Conservation (phyloP, 2,329 filamentous ascomycete species). For the Spiromastix sp. region DNA sequence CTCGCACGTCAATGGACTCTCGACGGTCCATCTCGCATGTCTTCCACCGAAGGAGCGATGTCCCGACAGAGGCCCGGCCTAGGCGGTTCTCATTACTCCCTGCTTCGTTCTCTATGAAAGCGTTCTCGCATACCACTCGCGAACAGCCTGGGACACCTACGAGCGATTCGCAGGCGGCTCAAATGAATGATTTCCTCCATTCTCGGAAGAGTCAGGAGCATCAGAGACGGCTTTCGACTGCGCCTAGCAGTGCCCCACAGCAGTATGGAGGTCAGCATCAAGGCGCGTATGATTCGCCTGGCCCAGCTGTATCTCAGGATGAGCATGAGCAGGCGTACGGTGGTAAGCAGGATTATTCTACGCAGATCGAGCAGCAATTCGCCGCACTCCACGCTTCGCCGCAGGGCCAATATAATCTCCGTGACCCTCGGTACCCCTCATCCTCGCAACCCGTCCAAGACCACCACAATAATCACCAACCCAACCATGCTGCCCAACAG, state of each 20-base stretch:
- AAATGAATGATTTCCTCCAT: constrained; percentile 13
- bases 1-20: constrained; percentile 61
- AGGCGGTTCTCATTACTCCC: constrained; percentile 64
- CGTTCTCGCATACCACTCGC: constrained; percentile 50
- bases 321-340: constrained; percentile 15
- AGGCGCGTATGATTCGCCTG: too few relatives aligned
- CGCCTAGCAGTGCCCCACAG: constrained; percentile 12
- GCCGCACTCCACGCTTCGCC: constrained; percentile 27
- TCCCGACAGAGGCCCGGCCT: constrained; percentile 49
- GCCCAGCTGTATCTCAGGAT: too few relatives aligned
- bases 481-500: too few relatives aligned
- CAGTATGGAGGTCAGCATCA: constrained; percentile 8
- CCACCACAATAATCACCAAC: too few relatives aligned
- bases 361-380: constrained; percentile 33
- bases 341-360: constrained; percentile 24
- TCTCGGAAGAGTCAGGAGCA: constrained; percentile 15
- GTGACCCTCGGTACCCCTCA: too few relatives aligned
- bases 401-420: constrained; percentile 17
- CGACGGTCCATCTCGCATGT: constrained; percentile 62
- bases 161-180: constrained; percentile 32
- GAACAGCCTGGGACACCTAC: constrained; percentile 38
- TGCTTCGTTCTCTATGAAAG: constrained; percentile 52
- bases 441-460: too few relatives aligned
- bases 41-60: constrained; percentile 59
- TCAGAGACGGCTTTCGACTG: constrained; percentile 25